Evolutionary conservation across 2,329 filamentous ascomycete species (phyloP).

Genomic region (Colletotrichum chlorophyti): DNA sequence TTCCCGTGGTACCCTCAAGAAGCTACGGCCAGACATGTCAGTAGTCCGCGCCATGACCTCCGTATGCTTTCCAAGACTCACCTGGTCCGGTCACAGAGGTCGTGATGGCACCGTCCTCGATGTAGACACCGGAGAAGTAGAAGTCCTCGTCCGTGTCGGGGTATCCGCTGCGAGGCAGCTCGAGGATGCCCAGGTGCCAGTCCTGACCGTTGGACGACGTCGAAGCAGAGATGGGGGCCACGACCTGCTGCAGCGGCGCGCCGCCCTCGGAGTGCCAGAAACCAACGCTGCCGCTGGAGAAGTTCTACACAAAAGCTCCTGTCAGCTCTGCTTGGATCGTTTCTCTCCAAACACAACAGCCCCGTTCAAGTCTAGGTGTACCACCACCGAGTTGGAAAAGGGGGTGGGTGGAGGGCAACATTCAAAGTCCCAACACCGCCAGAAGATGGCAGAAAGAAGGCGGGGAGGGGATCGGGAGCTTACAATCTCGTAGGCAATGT

Average conservation of each 20-base stretch:
- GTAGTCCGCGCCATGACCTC: not conserved
- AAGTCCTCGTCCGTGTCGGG: conserved; percentile 67
- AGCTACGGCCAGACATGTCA: not conserved
- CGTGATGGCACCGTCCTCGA: conserved; percentile 56
- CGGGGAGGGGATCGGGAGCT: conserved; percentile 8
- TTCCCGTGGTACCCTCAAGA: not conserved
- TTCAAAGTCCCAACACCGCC: conserved; percentile 5
- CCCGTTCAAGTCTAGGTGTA: too few relatives aligned
- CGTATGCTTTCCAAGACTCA: not conserved
- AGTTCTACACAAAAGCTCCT: conserved; percentile 50
- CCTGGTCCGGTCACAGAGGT: conserved; percentile 39
- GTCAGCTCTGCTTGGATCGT: not conserved
- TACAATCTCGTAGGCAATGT: conserved; percentile 74
- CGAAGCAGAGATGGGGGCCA: conserved; percentile 64
- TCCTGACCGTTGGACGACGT: conserved; percentile 73
- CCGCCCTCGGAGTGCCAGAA: conserved; percentile 75
- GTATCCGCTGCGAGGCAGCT: conserved; percentile 65
- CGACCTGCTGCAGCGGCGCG: conserved; percentile 62
- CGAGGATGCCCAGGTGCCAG: conserved; percentile 75
- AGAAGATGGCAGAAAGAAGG: not conserved
- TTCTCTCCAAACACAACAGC: too few relatives aligned
- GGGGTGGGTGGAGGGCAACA: too few relatives aligned
- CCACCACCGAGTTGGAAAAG: too few relatives aligned
- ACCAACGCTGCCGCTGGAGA: conserved; percentile 64
- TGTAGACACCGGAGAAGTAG: conserved; percentile 75